phyloP scores from a whole-genome alignment of 2,329 filamentous ascomycete species.

The Fusarium graminum region DNA sequence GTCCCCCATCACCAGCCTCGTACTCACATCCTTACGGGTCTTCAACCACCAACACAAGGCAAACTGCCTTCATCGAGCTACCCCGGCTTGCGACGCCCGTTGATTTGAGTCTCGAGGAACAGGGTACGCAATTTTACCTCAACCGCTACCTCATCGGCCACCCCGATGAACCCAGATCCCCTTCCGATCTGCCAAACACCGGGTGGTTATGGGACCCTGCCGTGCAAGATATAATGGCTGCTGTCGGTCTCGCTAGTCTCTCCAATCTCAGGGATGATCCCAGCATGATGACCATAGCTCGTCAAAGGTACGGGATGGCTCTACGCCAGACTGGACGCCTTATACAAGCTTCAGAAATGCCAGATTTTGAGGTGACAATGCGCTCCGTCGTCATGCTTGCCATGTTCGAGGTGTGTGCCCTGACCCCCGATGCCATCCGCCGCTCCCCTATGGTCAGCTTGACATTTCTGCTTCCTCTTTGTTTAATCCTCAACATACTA shows the following conservation, averaged over 20 bases:
- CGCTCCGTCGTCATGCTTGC: constrained; percentile 69
- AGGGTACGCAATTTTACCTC: constrained; percentile 65
- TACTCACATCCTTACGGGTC: constrained; percentile 20
- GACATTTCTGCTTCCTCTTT: constrained; percentile 16
- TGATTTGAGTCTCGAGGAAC: constrained; percentile 60
- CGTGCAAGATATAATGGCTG: constrained; percentile 65
- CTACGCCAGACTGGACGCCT: constrained; percentile 62
- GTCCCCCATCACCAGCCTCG: constrained; percentile 38
- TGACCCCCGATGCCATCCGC: constrained; percentile 13
- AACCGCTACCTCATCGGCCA: constrained; percentile 65
- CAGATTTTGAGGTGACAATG: constrained; percentile 61
- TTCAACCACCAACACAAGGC: constrained; percentile 4
- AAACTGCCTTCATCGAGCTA: constrained; percentile 12
- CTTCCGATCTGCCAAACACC: constrained; percentile 54
- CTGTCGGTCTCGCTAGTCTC: constrained; percentile 70
- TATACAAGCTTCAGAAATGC: constrained; percentile 53
- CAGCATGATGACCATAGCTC: constrained; percentile 61
- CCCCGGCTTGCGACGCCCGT: constrained; percentile 51
- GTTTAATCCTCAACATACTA: constrained; percentile 26
- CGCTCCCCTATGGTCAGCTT: constrained; percentile 28
- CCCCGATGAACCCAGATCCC: constrained; percentile 61
- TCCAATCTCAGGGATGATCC: constrained; percentile 65
- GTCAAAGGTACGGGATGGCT: constrained; percentile 66
- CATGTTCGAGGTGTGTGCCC: constrained; percentile 68
- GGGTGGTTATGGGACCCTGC: constrained; percentile 56